Evolutionary conservation across 2,329 filamentous ascomycete genomes (phyloP).

Genomic region (Penicillium hordei): DNA sequence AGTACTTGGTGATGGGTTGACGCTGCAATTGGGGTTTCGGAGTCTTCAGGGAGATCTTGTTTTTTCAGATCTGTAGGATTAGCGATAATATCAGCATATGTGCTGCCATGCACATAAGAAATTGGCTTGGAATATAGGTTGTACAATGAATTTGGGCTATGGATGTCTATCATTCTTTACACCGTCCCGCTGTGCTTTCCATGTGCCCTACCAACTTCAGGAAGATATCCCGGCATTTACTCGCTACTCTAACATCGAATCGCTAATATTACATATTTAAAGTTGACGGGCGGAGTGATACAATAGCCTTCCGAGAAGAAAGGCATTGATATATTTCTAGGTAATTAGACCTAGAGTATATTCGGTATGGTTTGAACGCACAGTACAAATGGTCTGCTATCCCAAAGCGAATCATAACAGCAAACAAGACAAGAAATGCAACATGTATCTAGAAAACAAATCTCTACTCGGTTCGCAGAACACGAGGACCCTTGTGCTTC

Average conservation of each 20-base stretch:
- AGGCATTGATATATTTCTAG: conserved; percentile 5
- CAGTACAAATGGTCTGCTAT: conserved; percentile 13
- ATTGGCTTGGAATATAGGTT: conserved; percentile 13
- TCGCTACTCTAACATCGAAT: neutral
- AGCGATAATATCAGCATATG: conserved; percentile 15
- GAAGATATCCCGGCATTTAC: neutral
- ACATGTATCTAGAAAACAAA: conserved; percentile 11
- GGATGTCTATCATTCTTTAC: conserved; percentile 12
- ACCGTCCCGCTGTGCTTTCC: neutral
- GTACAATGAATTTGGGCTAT: conserved; percentile 13
- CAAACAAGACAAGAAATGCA: conserved; percentile 10
- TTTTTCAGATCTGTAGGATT: conserved; percentile 18
- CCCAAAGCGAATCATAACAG: conserved; percentile 12
- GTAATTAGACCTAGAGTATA: conserved; percentile 11
- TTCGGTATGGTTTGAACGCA: conserved; percentile 10
- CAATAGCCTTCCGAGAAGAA: neutral
- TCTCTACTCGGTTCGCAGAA: conserved; percentile 46
- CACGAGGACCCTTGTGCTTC: conserved; percentile 45
- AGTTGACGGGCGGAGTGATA: neutral
- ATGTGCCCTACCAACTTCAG: neutral
- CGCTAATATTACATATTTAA: neutral
- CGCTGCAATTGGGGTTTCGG: conserved; percentile 18
- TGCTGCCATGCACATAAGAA: conserved; percentile 20
- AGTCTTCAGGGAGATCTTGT: conserved; percentile 22
- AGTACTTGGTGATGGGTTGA: conserved; percentile 3